phyloP scores from a whole-genome alignment of 306 rosid species.

The Hippophae tibetana region DNA sequence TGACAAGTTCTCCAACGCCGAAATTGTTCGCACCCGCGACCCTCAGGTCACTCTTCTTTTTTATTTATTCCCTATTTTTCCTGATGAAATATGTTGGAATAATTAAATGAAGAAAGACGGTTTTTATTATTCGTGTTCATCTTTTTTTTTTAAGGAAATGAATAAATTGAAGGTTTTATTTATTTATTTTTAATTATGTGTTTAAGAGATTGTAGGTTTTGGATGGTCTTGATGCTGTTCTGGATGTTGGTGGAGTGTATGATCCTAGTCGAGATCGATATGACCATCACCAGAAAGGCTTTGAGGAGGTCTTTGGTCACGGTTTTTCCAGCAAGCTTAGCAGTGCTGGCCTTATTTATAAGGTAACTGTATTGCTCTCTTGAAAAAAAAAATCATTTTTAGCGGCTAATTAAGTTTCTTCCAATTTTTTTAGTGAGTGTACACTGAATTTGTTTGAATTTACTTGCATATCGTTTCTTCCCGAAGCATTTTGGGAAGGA shows the following conservation, averaged over 20 bases:
- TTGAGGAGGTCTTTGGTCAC: constrained; percentile 30
- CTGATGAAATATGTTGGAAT: not conserved
- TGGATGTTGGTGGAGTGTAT: constrained; percentile 48
- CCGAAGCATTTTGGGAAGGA: constrained; percentile 41
- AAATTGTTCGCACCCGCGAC: constrained; percentile 39
- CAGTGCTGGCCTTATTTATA: constrained; percentile 56
- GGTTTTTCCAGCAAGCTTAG: constrained; percentile 44
- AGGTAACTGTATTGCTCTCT: constrained; percentile 22
- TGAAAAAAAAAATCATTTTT: not conserved
- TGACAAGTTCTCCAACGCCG: constrained; percentile 31
- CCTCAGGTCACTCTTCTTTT: constrained; percentile 11
- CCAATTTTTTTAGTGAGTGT: not conserved
- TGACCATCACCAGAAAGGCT: constrained; percentile 42
- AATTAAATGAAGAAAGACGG: not conserved
- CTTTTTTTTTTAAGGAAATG: not conserved
- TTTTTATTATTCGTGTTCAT: not conserved
- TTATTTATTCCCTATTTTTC: not conserved
- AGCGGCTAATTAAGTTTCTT: not conserved
- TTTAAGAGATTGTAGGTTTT: constrained; percentile 16
- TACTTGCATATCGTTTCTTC: not conserved
- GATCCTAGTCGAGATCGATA: constrained; percentile 38
- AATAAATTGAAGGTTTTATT: not conserved
- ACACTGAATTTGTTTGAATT: not conserved
- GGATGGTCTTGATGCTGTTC: constrained; percentile 32
- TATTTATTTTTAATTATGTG: too few relatives aligned